Base-by-base conservation (phyloP, 352 stramenopile species). In the Globisporangium perplexum region DNA sequence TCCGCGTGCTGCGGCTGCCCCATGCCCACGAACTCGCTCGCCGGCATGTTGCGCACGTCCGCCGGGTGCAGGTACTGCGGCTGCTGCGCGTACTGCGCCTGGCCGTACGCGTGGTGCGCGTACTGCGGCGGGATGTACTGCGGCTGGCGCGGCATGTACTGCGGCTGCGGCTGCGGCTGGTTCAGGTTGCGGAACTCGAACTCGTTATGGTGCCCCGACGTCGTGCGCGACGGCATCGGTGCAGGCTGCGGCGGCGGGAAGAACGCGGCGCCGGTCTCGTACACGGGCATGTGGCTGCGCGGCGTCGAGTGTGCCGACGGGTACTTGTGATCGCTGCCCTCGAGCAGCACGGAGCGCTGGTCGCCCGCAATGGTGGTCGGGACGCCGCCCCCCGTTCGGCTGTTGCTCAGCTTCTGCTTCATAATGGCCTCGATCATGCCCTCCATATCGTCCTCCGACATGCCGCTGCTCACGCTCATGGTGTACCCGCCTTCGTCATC, bases 391-490 rank as follows among this genome's bases (percentile, higher is more conserved):
- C 30, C 42, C 20, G 31, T 31, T 3, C 36, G 22, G 10, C 31
- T 55, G 30, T 44, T 55, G 28, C 23, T 36, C 4, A 57, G 36
- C 28, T 60, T 60, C 22, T 53, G 44, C 26, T 49, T 48, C 46
- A 52, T 50, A 49, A 62, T 57, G 3, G 50, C 49, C 17, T 62
- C 56, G 42, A 62, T 62, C 48, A 52, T 51, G 33, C 28, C 44
- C 24, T 62, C 56, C n/a, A 62, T 46, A 8, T 57, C 56, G 42
- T 57, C 49, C 36, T 62, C 56, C 4, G 56, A 57, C 56, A 62
- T 57, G 18, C 33, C 44, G 22, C 56, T 60, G 55, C 54, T 50
- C 14, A 60, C 54, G 24, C 54, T 60, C n/a, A 55, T 41, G 10
- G 23, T 49, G 54, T 55, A 60, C 4, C 47, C 39, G 39, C 39